Evolutionary conservation across 352 stramenopile genomes (phyloP).

Genomic region (Phytophthora agathidicida): DNA sequence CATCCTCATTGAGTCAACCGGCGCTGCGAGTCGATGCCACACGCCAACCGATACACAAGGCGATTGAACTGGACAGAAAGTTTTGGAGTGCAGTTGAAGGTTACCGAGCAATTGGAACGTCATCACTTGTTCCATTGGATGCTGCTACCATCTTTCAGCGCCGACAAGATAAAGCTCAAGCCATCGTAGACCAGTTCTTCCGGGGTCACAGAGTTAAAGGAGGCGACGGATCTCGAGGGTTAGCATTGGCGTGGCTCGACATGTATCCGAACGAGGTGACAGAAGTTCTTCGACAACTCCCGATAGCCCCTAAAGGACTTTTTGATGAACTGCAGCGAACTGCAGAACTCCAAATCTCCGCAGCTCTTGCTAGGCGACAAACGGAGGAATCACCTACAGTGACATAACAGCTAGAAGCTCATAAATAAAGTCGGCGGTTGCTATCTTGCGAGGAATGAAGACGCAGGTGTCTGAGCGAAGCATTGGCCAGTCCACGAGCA

Average conservation of each 20-base stretch:
- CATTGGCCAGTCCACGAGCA: neutral
- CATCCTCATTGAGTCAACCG: neutral
- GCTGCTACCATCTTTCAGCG: constrained; percentile 37
- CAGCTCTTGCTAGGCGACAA: constrained; percentile 19
- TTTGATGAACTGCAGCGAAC: constrained; percentile 65
- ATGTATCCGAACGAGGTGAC: constrained; percentile 58
- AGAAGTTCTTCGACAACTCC: constrained; percentile 35
- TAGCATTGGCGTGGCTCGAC: constrained; percentile 47
- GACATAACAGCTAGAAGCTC: constrained; percentile 31
- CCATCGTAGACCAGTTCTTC: constrained; percentile 62
- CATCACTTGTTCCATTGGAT: constrained; percentile 43
- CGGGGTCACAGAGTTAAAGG: constrained; percentile 1
- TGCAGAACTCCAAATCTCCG: constrained; percentile 57
- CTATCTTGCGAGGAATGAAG: neutral
- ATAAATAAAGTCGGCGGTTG: constrained; percentile 7
- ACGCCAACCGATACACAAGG: constrained; percentile 12
- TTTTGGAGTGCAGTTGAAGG: constrained; percentile 78
- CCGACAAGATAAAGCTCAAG: constrained; percentile 43
- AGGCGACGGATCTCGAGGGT: neutral
- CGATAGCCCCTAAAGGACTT: constrained; percentile 35
- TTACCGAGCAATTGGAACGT: constrained; percentile 51
- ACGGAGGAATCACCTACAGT: neutral
- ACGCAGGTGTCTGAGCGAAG: neutral
- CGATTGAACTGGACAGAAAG: constrained; percentile 42
- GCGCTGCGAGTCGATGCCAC: constrained; percentile 15